Base-by-base conservation (phyloP, 1,284 basidiomycete species). In the Trichosporon ovoides region DNA sequence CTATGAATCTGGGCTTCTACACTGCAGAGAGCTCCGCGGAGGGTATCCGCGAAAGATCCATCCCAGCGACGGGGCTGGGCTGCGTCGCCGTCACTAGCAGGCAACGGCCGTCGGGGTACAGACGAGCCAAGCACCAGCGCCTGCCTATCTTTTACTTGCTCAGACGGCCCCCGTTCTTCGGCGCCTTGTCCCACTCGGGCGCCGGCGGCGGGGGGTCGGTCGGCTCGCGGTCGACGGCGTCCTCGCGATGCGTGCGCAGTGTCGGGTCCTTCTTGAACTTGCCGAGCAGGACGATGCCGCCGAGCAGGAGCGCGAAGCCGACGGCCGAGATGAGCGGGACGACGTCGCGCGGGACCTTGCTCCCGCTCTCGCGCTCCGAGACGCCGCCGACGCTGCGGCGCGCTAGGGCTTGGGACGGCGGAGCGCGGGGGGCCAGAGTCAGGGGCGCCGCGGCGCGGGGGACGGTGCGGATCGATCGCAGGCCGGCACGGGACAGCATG, bases 401-500 rank as follows among this genome's bases (percentile, higher is more conserved):
- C 2, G 43, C 38, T 2, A 48, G 14, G 6, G 43, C 43, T n/a
- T 48, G 24, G 14, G 24, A 24, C 2, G 24, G 7, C 22, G 7
- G 43, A 3, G 24, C 6, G 24, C 24, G 43, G 16, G 24, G 43
- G 6, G 43, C 35, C 35, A 4, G 5, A 12, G 35, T 14, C 14
- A 4, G 5, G 35, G 35, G 24, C 14, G 43, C 22, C 6, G 24
- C 43, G 5, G 43, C 24, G 24, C 24, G 43, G 24, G 43, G 40
- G n/a, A 16, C 9, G 16, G 43, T 31, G 24, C 43, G 43, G 22
- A 48, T 48, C 16, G 43, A 48, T 13, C 28, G 43, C 22, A 48
- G 43, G 16, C 43, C 43, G 43, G 43, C 24, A 16, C 43, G 43
- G 43, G n/a, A 48, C 43, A 48, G 43, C 43, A 48, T 48, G 7